These are phyloP conservation scores for Coleophoma crateriformis DNA, from an alignment of 2,329 filamentous ascomycete species.

Conservation along the genomic window DNA sequence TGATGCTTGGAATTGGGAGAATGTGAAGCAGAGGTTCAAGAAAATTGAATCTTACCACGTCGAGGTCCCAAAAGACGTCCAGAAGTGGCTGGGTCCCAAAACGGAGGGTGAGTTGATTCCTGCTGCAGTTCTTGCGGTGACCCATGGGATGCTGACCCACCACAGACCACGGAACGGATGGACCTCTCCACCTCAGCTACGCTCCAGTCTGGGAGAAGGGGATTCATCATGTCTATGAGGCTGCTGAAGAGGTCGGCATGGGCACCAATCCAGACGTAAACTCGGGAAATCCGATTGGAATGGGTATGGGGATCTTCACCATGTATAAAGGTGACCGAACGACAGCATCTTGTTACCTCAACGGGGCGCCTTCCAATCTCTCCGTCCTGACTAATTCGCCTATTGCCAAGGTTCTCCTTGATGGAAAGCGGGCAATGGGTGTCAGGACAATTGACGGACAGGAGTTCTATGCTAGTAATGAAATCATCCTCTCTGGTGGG, in stretches of 20 bases:
- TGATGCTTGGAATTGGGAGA: conserved; percentile 47
- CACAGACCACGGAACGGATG: conserved; percentile 41
- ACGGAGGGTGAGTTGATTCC: conserved; percentile 12
- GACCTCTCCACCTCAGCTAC: conserved; percentile 42
- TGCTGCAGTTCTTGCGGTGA: too few species aligned
- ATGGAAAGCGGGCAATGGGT: conserved; percentile 38
- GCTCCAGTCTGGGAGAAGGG: conserved; percentile 43
- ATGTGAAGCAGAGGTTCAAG: conserved; percentile 44
- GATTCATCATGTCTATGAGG: conserved; percentile 36
- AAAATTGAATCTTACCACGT: conserved; percentile 48
- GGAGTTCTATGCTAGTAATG: conserved; percentile 23
- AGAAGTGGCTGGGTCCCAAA: conserved; percentile 41
- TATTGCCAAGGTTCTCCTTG: conserved; percentile 41
- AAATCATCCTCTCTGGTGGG: conserved; percentile 38
- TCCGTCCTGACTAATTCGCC: conserved; percentile 42
- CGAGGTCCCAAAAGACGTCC: conserved; percentile 29
- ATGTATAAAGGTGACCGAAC: conserved; percentile 40
- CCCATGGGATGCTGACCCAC: neutral
- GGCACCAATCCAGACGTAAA: conserved; percentile 50
- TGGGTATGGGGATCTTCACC: conserved; percentile 44
- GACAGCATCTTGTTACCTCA: conserved; percentile 45
- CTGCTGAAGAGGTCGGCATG: conserved; percentile 42
- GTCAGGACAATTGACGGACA: conserved; percentile 35
- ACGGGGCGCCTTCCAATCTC: conserved; percentile 40
- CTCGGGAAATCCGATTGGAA: conserved; percentile 51